These are phyloP conservation scores for Hypomyces perniciosus DNA, from an alignment of 2,329 filamentous ascomycete genomes.

Conservation along the genomic window DNA sequence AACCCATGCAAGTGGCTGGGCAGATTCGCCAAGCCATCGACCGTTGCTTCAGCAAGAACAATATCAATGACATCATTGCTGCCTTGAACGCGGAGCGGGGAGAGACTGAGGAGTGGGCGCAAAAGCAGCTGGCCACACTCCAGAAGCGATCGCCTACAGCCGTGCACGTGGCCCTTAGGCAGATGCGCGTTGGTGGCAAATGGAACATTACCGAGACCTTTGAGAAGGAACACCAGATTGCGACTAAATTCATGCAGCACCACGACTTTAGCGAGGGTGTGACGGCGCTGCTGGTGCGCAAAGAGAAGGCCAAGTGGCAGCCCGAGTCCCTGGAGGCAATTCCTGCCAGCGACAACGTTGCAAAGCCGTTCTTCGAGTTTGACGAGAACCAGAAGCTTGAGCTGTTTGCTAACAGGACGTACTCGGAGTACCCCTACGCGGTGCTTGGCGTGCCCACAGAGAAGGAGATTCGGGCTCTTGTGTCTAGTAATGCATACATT, in stretches of 20 bases:
- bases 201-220: constrained; percentile 88
- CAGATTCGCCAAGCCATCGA: constrained; percentile 76
- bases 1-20: constrained; percentile 62
- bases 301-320: constrained; percentile 66
- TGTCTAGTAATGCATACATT: constrained; percentile 35
- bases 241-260: constrained; percentile 80
- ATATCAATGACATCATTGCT: constrained; percentile 61
- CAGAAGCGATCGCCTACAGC: constrained; percentile 76
- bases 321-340: constrained; percentile 69
- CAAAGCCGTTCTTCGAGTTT: constrained; percentile 62
- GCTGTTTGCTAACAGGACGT: constrained; percentile 59
- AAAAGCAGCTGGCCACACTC: constrained; percentile 69
- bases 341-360: constrained; percentile 44
- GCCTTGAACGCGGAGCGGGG: constrained; percentile 54
- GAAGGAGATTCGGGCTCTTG: constrained; percentile 44
- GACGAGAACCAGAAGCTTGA: constrained; percentile 42
- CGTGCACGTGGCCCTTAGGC: constrained; percentile 75
- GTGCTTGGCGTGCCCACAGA: constrained; percentile 71
- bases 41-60: constrained; percentile 66
- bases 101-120: constrained; percentile 65
- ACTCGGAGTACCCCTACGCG: constrained; percentile 65
- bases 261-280: constrained; percentile 91
- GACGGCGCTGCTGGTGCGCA: constrained; percentile 69
- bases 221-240: constrained; percentile 77
- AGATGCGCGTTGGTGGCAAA: constrained; percentile 67